Percentiles rank a stretch among this genome's conserved stretches.
Conservation (phyloP, 2,329 filamentous ascomycete genomes). For the Neofusicoccum ribis region DNA sequence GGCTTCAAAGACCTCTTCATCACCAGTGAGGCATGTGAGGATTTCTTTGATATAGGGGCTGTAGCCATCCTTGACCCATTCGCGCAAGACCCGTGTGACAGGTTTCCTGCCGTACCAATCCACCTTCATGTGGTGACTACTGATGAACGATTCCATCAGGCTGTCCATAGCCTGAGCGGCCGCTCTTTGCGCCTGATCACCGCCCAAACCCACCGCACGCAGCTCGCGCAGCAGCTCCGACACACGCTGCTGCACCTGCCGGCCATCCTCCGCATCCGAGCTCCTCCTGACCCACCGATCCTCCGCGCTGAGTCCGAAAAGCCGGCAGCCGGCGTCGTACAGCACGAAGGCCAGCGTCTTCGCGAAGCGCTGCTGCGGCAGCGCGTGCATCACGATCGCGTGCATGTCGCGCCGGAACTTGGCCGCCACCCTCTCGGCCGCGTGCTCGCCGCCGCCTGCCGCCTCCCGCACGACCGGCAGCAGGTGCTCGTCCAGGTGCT, state of each 20-base stretch:
- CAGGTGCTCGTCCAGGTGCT: slow-evolving; percentile 36
- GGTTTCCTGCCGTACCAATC: slow-evolving; percentile 58
- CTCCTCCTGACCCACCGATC: neutral
- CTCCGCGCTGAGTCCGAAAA: slow-evolving; percentile 43
- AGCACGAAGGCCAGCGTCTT: slow-evolving; percentile 58
- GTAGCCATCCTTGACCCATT: slow-evolving; percentile 70
- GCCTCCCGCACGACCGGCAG: slow-evolving; percentile 32
- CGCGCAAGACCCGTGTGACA: slow-evolving; percentile 60
- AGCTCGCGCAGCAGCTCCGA: slow-evolving; percentile 57
- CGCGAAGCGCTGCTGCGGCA: slow-evolving; percentile 53
- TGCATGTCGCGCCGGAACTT: slow-evolving; percentile 64
- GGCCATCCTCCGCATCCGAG: slow-evolving; percentile 9
- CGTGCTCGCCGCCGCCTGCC: slow-evolving; percentile 43
- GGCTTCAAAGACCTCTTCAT: slow-evolving; percentile 43
- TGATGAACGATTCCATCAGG: slow-evolving; percentile 65
- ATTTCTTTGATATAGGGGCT: slow-evolving; percentile 65
- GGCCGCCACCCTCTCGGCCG: slow-evolving; percentile 24
- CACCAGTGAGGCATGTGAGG: slow-evolving; percentile 43
- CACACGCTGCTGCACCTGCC: neutral
- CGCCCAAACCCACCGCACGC: slow-evolving; percentile 65
- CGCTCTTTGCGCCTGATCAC: slow-evolving; percentile 67
- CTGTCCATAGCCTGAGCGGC: slow-evolving; percentile 71
- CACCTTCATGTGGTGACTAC: slow-evolving; percentile 59
- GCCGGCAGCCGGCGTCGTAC: slow-evolving; percentile 50
- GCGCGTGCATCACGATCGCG: slow-evolving; percentile 65